Conservation (phyloP, 441 rosid species). For the Gossypium armourianum region DNA sequence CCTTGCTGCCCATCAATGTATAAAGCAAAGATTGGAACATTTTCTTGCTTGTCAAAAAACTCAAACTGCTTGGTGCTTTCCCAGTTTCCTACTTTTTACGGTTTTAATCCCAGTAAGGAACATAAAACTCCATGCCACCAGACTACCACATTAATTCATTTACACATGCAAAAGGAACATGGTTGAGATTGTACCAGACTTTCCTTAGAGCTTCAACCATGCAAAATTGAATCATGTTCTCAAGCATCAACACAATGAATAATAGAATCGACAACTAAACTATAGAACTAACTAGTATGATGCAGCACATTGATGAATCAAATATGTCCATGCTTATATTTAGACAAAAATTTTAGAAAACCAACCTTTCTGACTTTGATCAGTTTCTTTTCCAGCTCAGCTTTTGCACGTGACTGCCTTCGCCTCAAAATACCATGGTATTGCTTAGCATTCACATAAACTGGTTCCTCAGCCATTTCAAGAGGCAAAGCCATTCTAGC, state of each 20-base stretch:
- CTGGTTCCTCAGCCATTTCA: slow-evolving; percentile 33
- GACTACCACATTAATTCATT: not conserved
- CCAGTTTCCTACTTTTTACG: not conserved
- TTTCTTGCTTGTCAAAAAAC: not conserved
- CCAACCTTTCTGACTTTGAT: slow-evolving; percentile 30
- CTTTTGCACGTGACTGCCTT: slow-evolving; percentile 36
- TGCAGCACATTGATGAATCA: not conserved
- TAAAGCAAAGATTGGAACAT: not conserved
- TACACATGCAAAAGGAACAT: not conserved
- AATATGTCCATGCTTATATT: not conserved
- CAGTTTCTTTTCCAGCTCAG: slow-evolving; percentile 29
- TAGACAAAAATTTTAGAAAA: not conserved
- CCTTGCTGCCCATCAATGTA: not conserved
- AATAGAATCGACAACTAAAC: not conserved
- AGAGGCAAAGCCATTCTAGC: slow-evolving; percentile 31
- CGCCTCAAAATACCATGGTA: slow-evolving; percentile 39
- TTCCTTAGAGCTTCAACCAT: not conserved
- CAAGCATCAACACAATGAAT: not conserved
- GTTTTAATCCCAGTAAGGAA: not conserved
- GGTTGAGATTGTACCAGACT: not conserved
- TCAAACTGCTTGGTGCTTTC: not conserved
- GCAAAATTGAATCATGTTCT: not conserved
- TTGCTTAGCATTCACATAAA: slow-evolving; percentile 19
- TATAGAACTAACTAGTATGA: not conserved
- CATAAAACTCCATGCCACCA: not conserved